Base-by-base conservation (phyloP, 108 stramenopile species). In the Conticribra weissflogii region DNA sequence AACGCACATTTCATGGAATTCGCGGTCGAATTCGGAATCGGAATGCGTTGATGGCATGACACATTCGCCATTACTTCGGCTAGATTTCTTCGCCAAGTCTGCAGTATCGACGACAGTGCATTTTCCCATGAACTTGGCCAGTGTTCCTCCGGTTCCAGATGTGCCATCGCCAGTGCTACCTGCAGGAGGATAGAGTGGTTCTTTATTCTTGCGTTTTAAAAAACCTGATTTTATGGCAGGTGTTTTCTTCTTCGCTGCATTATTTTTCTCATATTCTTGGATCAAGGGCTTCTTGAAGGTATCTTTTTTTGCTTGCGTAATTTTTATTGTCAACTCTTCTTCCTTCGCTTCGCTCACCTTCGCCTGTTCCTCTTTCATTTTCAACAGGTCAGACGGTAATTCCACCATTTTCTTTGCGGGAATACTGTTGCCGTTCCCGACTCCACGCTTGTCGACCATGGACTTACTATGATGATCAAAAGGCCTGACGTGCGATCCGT, bases 341-440 rank as follows among this genome's bases (percentile, higher is more conserved):
- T 21, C 41, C 18, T 60, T 45, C 7, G 34, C 9, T 7, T 45
- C 36, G 25, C 22, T 23, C 34, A 16, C 12, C 15, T n/a, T 12
- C n/a, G 5, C 21, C 22, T 45, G 31, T 1, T 23, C 34, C 18
- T 60, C 36, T 19, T 25, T 50, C 3, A 4, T 4, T 49, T 30
- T 63, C 62, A 63, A 28, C 30, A 63, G n/a, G 50, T 63, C 62
- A 17, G 15, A 18, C 50, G 62, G 62, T 3, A 27, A 28, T 41
- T 41, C 36, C 36, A 12, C 5, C 50, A 51, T 51, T 51, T n/a
- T 51, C 19, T 4, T 51, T 16, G 8, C 36, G 36, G 8, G 8
- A 41, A 41, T 45, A 45, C 16, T 5, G 19, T 51, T 51, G 4
- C 50, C 50, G 4, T 21, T 51, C 18, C 18, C 4, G 19, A 16